Evolutionary conservation across 495 filamentous ascomycete species (phyloP), one percentile per base, ranked within the genome.

Genomic region (Opeltia flavorubescens): DNA sequence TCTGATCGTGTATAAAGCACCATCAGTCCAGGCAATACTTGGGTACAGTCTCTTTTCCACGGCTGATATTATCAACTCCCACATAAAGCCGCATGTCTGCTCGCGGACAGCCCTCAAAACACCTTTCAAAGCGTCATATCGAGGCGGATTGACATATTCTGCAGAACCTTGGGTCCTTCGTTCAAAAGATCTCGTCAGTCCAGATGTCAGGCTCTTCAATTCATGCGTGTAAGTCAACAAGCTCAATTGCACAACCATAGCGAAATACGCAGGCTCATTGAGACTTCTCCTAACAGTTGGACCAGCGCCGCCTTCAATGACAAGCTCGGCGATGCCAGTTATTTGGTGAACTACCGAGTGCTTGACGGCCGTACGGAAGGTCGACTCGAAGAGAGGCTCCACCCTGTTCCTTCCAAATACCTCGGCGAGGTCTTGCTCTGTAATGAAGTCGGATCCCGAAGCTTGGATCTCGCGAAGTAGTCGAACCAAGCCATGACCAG

Each of bases 181-280:
- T 12, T 44, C 25, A 9, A 44, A 44, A 15, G 42, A 12, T n/a
- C 21, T 29, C 23, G 25, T 23, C 20, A 44, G 21, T 27, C n/a
- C 2, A 4, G n/a, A 28, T 7, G 42, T 33, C 2, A 44, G 26
- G 26, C 42, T 30, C 42, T 5, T 1, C n/a, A 44, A 13, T 18
- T 27, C 25, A 23, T 44, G 42, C 12, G 42, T 44, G 3, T 6
- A 44, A 18, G 42, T 44, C 0, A 44, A 26, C 15, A 31, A 23
- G 24, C 42, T 44, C 48, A 54, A 13, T 33, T 54, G 51, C 24
- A 54, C 43, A 29, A 54, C 40, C 47, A 47, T 54, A 15, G 47
- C 39, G 44, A 54, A 50, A 17, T 51, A 35, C 2, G 34, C 43
- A 20, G 31, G 31, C 15, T 50, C 48, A 34, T 54, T 50, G 0